Evolutionary conservation across 176 grass and related monocot species (phyloP).

Genomic region (Paspalum notatum): DNA sequence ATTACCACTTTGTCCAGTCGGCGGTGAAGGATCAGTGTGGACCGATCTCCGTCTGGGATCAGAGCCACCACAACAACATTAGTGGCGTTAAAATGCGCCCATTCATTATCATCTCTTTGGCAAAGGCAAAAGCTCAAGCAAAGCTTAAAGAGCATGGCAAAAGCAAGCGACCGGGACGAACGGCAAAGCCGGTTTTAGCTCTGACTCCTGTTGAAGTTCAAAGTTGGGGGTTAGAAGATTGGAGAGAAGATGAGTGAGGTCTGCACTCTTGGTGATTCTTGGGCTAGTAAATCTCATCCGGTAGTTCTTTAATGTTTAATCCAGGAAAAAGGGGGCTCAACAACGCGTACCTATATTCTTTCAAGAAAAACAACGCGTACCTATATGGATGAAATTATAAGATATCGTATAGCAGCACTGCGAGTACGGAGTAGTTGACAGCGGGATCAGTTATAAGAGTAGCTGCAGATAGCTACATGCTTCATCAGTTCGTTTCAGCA

Average conservation of each 20-base stretch:
- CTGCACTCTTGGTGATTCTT: slow-evolving; percentile 46
- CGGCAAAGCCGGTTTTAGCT: not conserved
- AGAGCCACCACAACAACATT: not conserved
- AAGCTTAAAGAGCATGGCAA: slow-evolving; percentile 26
- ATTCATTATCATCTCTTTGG: slow-evolving; percentile 18
- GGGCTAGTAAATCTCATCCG: slow-evolving; percentile 14
- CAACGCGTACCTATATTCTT: not conserved
- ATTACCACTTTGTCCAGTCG: not conserved
- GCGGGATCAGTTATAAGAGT: slow-evolving; percentile 9
- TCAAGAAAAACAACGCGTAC: not conserved
- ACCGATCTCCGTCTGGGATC: not conserved
- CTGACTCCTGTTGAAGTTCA: not conserved
- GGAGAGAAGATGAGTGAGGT: not conserved
- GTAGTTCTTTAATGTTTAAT: slow-evolving; percentile 24
- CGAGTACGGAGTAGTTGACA: slow-evolving; percentile 11
- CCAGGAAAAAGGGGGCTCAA: slow-evolving; percentile 1
- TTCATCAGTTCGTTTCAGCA: not conserved
- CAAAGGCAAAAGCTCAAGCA: slow-evolving; percentile 32
- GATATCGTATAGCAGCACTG: not conserved
- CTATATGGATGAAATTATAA: not conserved
- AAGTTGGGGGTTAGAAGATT: slow-evolving; percentile 6
- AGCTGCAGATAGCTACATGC: not conserved
- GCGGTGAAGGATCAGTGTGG: slow-evolving; percentile 8
- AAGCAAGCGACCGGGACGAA: slow-evolving; percentile 13
- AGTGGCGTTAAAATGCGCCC: slow-evolving; percentile 33